These are phyloP conservation scores for Salisapilia sapeloensis DNA, from an alignment of 352 stramenopile genomes.

Conservation along the genomic window DNA sequence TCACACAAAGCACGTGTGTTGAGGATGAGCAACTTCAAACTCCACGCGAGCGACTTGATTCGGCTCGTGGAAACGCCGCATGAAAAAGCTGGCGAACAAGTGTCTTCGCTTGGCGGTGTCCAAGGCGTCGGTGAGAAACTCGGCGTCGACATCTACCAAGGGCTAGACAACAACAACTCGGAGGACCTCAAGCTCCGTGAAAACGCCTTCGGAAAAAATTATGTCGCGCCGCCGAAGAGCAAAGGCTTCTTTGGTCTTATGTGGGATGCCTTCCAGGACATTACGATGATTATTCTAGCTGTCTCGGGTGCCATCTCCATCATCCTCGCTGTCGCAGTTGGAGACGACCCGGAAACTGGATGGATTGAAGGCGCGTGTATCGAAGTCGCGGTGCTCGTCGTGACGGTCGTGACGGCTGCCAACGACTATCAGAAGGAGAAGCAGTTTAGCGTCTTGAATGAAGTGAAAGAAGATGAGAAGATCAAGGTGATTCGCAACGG, in stretches of 20 bases:
- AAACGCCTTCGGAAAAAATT: conserved; percentile 39
- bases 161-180: conserved; percentile 21
- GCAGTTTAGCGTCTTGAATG: conserved; percentile 75
- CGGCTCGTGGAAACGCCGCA: conserved; percentile 43
- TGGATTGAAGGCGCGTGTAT: conserved; percentile 87
- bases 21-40: conserved; percentile 2
- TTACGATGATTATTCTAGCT: conserved; percentile 82
- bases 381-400: conserved; percentile 74
- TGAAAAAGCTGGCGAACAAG: conserved; percentile 23
- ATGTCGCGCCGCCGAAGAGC: conserved; percentile 24
- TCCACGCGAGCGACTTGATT: conserved; percentile 24
- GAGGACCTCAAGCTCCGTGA: conserved; percentile 19
- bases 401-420: conserved; percentile 69
- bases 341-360: conserved; percentile 26
- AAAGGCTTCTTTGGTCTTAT: conserved; percentile 68
- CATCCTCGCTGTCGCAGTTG: conserved; percentile 32
- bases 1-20: too few relatives aligned
- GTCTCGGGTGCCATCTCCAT: conserved; percentile 71
- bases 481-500: conserved; percentile 66
- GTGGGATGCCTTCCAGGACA: conserved; percentile 81
- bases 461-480: conserved; percentile 55
- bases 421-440: conserved; percentile 87
- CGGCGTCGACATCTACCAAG: conserved; percentile 19
- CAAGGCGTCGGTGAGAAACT: conserved; percentile 26
- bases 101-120: conserved; percentile 22